These are phyloP conservation scores for Suhomyces atakaporum DNA, from an alignment of 1,139 yeast species.

Conservation along the genomic window DNA sequence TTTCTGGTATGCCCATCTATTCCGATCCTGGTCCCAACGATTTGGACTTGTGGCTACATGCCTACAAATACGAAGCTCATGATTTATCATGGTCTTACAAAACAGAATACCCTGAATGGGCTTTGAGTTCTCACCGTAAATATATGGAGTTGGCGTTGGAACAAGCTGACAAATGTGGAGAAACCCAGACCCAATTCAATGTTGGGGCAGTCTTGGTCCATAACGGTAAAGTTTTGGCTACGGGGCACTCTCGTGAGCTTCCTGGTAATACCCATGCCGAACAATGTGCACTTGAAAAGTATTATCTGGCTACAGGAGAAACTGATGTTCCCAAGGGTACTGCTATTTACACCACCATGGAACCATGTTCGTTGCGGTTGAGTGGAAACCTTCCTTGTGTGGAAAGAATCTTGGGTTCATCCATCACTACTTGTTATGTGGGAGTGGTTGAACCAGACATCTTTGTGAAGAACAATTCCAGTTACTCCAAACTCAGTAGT, in stretches of 20 bases:
- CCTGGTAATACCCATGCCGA: slow-evolving; percentile 98
- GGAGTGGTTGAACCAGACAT: slow-evolving; percentile 92
- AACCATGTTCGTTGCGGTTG: slow-evolving; percentile 87
- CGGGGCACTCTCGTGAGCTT: slow-evolving; percentile 88
- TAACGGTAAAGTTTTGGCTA: slow-evolving; percentile 63
- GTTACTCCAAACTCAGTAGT: slow-evolving; percentile 53
- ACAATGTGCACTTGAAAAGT: slow-evolving; percentile 88
- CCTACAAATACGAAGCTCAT: slow-evolving; percentile 68
- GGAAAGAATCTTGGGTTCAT: slow-evolving; percentile 64
- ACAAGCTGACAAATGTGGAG: slow-evolving; percentile 80
- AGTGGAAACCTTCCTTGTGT: slow-evolving; percentile 92
- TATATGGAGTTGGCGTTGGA: slow-evolving; percentile 67
- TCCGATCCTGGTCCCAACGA: slow-evolving; percentile 90
- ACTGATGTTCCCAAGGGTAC: slow-evolving; percentile 70
- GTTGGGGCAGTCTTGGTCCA: slow-evolving; percentile 89
- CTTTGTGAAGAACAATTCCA: slow-evolving; percentile 77
- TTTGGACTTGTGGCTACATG: slow-evolving; percentile 87
- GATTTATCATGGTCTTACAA: slow-evolving; percentile 69
- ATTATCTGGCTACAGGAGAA: slow-evolving; percentile 41
- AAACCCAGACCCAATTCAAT: slow-evolving; percentile 83
- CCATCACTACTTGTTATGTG: slow-evolving; percentile 71
- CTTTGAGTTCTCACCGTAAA: slow-evolving; percentile 55
- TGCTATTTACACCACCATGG: slow-evolving; percentile 93
- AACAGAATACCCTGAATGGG: slow-evolving; percentile 89
- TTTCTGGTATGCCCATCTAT: slow-evolving; percentile 73